These are phyloP conservation scores for Pythium diclinum DNA, from an alignment of 352 stramenopile genomes.

Conservation along the genomic window DNA sequence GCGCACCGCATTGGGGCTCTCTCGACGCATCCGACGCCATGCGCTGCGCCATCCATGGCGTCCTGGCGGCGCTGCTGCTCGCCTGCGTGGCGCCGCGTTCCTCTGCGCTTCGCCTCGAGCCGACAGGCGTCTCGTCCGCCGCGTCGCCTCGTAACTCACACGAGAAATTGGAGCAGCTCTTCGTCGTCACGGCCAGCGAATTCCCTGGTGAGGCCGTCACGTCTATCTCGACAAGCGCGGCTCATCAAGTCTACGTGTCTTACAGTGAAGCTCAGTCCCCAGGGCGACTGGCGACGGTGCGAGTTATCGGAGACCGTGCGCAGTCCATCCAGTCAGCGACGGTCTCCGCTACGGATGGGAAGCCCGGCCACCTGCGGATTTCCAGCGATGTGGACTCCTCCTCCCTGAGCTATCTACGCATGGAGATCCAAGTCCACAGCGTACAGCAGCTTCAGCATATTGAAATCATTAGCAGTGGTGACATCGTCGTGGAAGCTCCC, in stretches of 20 bases:
- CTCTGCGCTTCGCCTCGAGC: not conserved
- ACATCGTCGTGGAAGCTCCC: constrained; percentile 1
- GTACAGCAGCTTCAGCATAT: not conserved
- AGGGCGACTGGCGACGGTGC: constrained; percentile 1
- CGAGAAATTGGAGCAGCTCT: constrained; percentile 1
- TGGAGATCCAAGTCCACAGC: constrained; percentile 8
- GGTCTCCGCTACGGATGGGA: not conserved
- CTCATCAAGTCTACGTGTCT: constrained; percentile 11
- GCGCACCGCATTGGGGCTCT: too few relatives aligned
- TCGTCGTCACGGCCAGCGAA: not conserved
- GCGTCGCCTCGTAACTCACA: not conserved
- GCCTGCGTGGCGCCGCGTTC: too few relatives aligned
- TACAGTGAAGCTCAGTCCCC: not conserved
- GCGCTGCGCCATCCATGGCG: not conserved
- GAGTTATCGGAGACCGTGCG: constrained; percentile 4
- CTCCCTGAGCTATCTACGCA: not conserved
- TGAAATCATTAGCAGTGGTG: not conserved
- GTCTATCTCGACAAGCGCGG: not conserved
- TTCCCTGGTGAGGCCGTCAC: not conserved
- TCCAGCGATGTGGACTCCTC: too few relatives aligned
- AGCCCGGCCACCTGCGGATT: not conserved
- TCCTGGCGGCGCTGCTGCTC: not conserved
- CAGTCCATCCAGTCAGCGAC: not conserved
- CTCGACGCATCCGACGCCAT: not conserved
- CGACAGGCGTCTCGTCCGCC: not conserved